Conservation (phyloP, 75 land plant species). For the Sequoia sempervirens region DNA sequence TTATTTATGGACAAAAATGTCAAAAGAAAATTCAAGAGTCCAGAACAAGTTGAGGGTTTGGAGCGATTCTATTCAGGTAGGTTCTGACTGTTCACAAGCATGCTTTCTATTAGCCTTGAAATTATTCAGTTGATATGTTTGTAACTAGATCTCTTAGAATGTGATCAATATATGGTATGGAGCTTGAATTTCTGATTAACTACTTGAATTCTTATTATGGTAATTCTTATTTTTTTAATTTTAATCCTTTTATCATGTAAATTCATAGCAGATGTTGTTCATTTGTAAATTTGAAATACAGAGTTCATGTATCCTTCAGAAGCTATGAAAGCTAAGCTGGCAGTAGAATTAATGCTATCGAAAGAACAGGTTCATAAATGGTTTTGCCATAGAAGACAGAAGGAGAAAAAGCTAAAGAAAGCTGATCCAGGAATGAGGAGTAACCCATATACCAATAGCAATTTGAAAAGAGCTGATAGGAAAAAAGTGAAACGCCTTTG, state of each 20-base stretch:
- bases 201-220: neutral
- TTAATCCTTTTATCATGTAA: neutral
- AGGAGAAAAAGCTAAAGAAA: constrained; percentile 17
- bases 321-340: constrained; percentile 12
- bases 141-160: constrained; percentile 3
- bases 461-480: neutral
- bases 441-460: neutral
- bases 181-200: neutral
- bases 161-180: neutral
- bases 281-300: constrained; percentile 5
- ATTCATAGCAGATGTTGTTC: neutral
- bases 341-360: constrained; percentile 11
- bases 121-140: neutral
- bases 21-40: constrained; percentile 8
- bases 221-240: neutral
- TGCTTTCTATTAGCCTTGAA: neutral
- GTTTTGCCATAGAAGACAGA: constrained; percentile 28
- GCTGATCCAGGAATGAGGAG: neutral
- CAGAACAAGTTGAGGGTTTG: constrained; percentile 16
- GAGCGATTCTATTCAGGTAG: constrained; percentile 24
- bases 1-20: neutral
- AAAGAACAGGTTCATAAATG: constrained; percentile 30
- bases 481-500: neutral
- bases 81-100: neutral
- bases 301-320: constrained; percentile 27